phyloP scores from a whole-genome alignment of 2,329 filamentous ascomycete genomes.

The Anthostomella pinea region DNA sequence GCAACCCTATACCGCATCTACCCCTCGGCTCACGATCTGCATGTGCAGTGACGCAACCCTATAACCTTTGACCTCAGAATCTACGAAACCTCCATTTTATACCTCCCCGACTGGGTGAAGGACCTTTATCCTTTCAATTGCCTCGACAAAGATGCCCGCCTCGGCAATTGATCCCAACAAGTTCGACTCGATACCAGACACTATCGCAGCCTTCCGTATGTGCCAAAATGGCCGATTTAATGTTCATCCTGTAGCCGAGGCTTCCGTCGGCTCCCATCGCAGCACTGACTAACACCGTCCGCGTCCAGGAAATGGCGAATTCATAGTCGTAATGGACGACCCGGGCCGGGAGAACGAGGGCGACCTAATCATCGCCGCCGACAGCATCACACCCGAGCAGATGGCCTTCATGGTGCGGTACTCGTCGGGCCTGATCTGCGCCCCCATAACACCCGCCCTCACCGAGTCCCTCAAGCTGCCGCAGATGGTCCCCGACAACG shows the following conservation, averaged over 20 bases:
- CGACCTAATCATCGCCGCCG: constrained; percentile 91
- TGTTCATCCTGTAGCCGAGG: too few species aligned
- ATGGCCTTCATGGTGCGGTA: constrained; percentile 96
- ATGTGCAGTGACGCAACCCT: constrained; percentile 6
- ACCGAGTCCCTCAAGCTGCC: constrained; percentile 73
- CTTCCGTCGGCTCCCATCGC: too few species aligned
- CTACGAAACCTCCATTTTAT: not conserved
- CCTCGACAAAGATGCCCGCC: constrained; percentile 53
- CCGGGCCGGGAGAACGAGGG: constrained; percentile 95
- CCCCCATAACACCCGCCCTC: constrained; percentile 69
- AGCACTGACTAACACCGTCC: constrained; percentile 13
- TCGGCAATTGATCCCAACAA: constrained; percentile 48
- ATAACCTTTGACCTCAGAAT: not conserved
- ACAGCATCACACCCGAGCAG: constrained; percentile 79
- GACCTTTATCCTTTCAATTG: too few species aligned
- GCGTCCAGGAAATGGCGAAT: constrained; percentile 69
- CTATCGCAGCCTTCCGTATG: constrained; percentile 63
- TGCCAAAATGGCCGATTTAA: too few species aligned
- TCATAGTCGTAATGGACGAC: constrained; percentile 93
- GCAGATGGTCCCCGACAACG: constrained; percentile 74
- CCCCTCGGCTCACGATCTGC: constrained; percentile 1
- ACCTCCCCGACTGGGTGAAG: not conserved
- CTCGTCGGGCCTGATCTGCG: constrained; percentile 88
- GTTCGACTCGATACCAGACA: constrained; percentile 65
- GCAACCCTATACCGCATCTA: not conserved